Evolutionary conservation across 805 yeast species (phyloP).

Genomic region (Candida schatavii): DNA sequence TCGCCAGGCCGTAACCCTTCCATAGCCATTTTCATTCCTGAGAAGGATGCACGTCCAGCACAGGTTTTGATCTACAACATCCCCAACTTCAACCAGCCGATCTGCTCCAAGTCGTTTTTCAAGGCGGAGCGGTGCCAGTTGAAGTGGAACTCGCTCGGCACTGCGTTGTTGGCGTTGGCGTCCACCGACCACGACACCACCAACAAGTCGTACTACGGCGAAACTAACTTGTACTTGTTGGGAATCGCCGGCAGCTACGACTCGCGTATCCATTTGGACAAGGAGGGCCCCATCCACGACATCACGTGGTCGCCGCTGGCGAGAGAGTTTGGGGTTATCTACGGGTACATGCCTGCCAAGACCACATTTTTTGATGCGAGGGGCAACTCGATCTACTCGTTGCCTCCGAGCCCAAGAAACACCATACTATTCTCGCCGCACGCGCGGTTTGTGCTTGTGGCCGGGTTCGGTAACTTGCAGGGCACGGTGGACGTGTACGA

Average conservation of each 20-base stretch:
- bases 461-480: conserved; percentile 97
- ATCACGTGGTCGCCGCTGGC: conserved; percentile 96
- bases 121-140: conserved; percentile 92
- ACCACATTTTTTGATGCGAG: conserved; percentile 93
- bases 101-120: conserved; percentile 84
- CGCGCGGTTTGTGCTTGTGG: conserved; percentile 85
- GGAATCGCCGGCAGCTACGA: conserved; percentile 93
- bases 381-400: conserved; percentile 79
- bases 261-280: conserved; percentile 79
- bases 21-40: conserved; percentile 88
- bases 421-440: conserved; percentile 92
- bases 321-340: conserved; percentile 94
- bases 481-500: conserved; percentile 95
- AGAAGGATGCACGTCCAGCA: conserved; percentile 85
- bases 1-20: conserved; percentile 91
- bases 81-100: conserved; percentile 72
- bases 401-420: conserved; percentile 86
- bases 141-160: conserved; percentile 93
- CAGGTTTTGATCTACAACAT: conserved; percentile 78
- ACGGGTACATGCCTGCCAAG: conserved; percentile 96
- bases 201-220: conserved; percentile 95
- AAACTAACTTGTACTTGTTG: conserved; percentile 83
- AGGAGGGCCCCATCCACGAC: conserved; percentile 97
- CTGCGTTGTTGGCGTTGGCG: conserved; percentile 89
- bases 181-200: conserved; percentile 94